Percentiles rank a stretch among this genome's conserved stretches.
These are phyloP conservation scores for Xylariaceae sp. DNA, from an alignment of 2,329 filamentous ascomycete genomes.

Conservation along the genomic window DNA sequence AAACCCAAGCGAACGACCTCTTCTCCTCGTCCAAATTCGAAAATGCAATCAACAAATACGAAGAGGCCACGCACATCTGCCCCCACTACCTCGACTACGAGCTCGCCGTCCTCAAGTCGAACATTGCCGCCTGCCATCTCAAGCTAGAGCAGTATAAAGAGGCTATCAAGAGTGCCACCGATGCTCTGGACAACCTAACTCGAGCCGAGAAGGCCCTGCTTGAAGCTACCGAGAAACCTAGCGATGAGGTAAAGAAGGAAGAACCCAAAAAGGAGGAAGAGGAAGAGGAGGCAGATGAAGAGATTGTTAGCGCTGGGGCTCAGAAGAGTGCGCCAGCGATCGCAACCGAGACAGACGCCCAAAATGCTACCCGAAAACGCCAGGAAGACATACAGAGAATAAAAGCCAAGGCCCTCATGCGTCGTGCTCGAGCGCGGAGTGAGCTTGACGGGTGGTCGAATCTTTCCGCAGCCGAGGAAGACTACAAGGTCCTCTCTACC, in stretches of 20 bases:
- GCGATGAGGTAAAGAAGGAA: conserved; percentile 42
- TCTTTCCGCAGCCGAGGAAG: conserved; percentile 69
- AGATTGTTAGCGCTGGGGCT: conserved; percentile 57
- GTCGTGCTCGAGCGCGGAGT: conserved; percentile 67
- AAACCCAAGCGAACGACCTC: conserved; percentile 71
- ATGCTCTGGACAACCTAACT: conserved; percentile 68
- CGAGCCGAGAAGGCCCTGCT: conserved; percentile 43
- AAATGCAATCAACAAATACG: conserved; percentile 76
- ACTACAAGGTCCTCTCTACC: conserved; percentile 64
- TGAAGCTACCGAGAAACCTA: conserved; percentile 29
- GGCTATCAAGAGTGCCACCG: conserved; percentile 67
- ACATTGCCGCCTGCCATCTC: conserved; percentile 83
- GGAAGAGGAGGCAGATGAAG: conserved; percentile 46
- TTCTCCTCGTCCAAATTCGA: conserved; percentile 69
- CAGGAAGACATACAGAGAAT: conserved; percentile 67
- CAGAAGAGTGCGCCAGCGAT: conserved; percentile 42
- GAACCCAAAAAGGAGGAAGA: conserved; percentile 39
- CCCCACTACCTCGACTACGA: conserved; percentile 86
- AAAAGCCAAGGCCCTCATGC: conserved; percentile 74
- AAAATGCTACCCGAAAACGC: conserved; percentile 34
- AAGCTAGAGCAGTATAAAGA: conserved; percentile 83
- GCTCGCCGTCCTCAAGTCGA: conserved; percentile 78
- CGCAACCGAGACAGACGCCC: conserved; percentile 28
- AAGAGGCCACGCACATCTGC: conserved; percentile 70
- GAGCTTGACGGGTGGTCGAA: conserved; percentile 73